Evolutionary conservation across 257 asterid genomes (phyloP), one percentile per base, ranked within the genome.

Genomic region (Salvia miltiorrhiza): DNA sequence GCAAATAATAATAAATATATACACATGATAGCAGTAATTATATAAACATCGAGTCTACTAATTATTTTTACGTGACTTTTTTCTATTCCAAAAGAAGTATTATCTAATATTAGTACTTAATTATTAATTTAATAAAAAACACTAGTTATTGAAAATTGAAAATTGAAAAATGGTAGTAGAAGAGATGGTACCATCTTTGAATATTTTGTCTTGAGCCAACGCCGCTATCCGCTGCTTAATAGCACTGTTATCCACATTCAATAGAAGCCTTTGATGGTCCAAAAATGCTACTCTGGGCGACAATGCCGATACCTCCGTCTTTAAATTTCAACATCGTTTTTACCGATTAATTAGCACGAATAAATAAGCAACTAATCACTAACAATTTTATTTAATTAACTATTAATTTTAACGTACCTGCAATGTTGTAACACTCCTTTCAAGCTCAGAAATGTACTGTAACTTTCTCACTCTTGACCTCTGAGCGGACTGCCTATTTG

Each of bases 401-500:
- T 10, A 50, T 43, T 43, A 0, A 43, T 0, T 2, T 21, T 43
- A 9, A 16, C 10, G 6, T 80, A 90, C 98, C 88, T 90, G 98
- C 73, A 93, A 69, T 4, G 95, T 67, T 33, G 96, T 77, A 24
- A 93, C 97, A 67, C 95, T 90, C 78, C 97, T 84, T 83, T 93
- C 98, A 56, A 93, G 95, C 81, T 90, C 97, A 26, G 97, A 93
- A 75, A 93, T 88, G 79, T 93, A 90, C 26, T 93, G 97, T 16
- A 93, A 63, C 53, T 93, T 93, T 75, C 98, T 85, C 76, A 93
- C 97, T 77, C 98, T 83, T 45, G 97, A 93, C 69, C 98, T 85
- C 81, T 87, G 98, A 73, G 98, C 98, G 12, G 98, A 93, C 77
- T 93, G 98, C 41, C 98, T 77, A 57, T 93, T 93, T 0, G 98